Evolutionary conservation across 2,329 filamentous ascomycete species (phyloP).

Genomic region (Ophiostoma perfectum): DNA sequence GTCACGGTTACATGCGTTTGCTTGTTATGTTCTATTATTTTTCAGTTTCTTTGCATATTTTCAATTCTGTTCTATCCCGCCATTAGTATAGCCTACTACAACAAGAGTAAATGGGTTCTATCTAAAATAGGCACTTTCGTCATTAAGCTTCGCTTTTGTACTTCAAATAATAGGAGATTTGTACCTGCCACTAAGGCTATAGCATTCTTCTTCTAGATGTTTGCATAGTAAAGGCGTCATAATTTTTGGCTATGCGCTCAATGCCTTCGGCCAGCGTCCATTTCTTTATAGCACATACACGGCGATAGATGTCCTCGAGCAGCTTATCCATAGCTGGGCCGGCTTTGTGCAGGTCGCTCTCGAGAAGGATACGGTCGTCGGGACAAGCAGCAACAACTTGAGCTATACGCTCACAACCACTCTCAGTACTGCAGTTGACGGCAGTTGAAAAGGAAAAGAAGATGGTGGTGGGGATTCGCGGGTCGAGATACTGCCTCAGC

Average conservation of each 20-base stretch:
- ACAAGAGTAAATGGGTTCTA: constrained; percentile 4
- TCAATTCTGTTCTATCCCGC: constrained; percentile 3
- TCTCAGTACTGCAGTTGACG: constrained; percentile 66
- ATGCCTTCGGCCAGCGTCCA: constrained; percentile 73
- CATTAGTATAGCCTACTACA: not conserved
- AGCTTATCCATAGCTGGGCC: constrained; percentile 73
- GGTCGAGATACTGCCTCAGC: constrained; percentile 71
- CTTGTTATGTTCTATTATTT: constrained; percentile 2
- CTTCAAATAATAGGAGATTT: too few species aligned
- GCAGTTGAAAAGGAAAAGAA: constrained; percentile 84
- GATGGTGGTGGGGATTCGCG: constrained; percentile 65
- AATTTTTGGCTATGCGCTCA: constrained; percentile 64
- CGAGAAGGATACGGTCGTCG: constrained; percentile 71
- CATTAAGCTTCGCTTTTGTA: constrained; percentile 1
- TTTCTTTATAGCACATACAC: constrained; percentile 69
- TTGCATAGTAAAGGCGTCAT: constrained; percentile 63
- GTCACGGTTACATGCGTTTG: not conserved
- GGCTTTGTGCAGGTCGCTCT: constrained; percentile 84
- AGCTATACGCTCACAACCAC: constrained; percentile 46
- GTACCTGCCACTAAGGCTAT: too few species aligned
- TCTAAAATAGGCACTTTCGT: not conserved
- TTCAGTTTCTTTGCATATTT: not conserved
- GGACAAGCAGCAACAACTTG: constrained; percentile 68
- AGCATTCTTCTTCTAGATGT: too few species aligned
- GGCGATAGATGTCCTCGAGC: constrained; percentile 69